Base-by-base conservation (phyloP, 257 asterid genomes). In the Knoxia roxburghii region DNA sequence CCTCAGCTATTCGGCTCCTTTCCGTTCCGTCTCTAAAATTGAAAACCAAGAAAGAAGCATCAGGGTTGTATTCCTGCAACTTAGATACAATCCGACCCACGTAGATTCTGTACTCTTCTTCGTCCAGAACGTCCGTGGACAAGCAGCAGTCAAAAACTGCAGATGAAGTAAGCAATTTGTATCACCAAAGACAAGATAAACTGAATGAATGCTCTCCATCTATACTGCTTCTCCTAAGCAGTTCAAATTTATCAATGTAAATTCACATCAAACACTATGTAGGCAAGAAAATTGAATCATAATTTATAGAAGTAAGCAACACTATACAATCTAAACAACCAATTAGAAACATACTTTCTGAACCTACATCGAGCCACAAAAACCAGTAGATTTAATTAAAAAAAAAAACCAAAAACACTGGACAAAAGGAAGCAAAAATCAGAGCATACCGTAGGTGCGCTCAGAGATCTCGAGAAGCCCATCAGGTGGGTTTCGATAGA, bases 101-200 rank as follows among this genome's bases (percentile, higher is more conserved):
- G 81, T 94, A 94, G n/a, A 84, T 75, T 73, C 85, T 82, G 72
- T 85, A 88, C 78, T 86, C 96, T 77, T 90, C 91, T 90, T 88
- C 97, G 67, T 88, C 89, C 54, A 94, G 84, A 61, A 85, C 88
- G n/a, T 86, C 91, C 7, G 93, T 88, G 78, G 96, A 87, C 88
- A 94, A 94, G 89, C 98, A 94, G 82, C 98, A 87, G 79, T 94
- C 98, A 63, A 94, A 94, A 74, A 94, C 99, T 94, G 78, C 80
- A 80, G 67, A 73, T 61, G 69, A 79, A 71, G 66, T 48, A 68
- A 65, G 23, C 18, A 37, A 35, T 40, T 35, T 9, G n/a, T 41
- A 63, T 20, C 21, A 4, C 23, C 24, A 17, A 27, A 41, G 58
- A 27, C 50, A 5, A 39, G 53, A 37, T 24, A 12, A 67, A 69